Evolutionary conservation across 2,329 filamentous ascomycete genomes (phyloP).

Genomic region (Ophiostoma montium): DNA sequence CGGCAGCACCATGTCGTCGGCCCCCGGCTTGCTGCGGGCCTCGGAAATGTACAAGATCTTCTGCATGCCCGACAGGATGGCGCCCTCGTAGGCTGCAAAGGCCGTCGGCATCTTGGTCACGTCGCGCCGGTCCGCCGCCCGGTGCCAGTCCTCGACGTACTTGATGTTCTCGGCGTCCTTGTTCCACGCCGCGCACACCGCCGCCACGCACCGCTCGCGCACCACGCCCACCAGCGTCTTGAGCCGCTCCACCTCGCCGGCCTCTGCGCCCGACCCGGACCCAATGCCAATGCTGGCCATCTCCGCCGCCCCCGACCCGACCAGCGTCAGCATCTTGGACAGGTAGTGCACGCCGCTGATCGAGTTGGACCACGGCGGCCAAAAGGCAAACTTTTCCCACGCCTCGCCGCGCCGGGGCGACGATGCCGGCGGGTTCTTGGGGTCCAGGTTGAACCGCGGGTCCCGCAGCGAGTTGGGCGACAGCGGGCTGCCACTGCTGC

Average conservation of each 20-base stretch:
- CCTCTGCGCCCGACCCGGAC: slow-evolving; percentile 37
- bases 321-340: slow-evolving; percentile 62
- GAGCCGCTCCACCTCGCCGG: slow-evolving; percentile 53
- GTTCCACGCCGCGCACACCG: slow-evolving; percentile 83
- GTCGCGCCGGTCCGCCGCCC: slow-evolving; percentile 66
- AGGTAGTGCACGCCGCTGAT: slow-evolving; percentile 86
- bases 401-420: slow-evolving; percentile 67
- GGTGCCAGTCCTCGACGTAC: slow-evolving; percentile 84
- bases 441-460: slow-evolving; percentile 67
- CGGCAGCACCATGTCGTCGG: slow-evolving; percentile 65
- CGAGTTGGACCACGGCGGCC: slow-evolving; percentile 86
- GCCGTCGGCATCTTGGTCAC: slow-evolving; percentile 81
- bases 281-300: slow-evolving; percentile 56
- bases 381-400: slow-evolving; percentile 93
- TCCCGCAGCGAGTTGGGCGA: slow-evolving; percentile 33
- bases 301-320: slow-evolving; percentile 78
- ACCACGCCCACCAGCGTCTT: slow-evolving; percentile 61
- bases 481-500: neutral
- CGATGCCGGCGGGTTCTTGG: slow-evolving; percentile 59
- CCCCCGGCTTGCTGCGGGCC: slow-evolving; percentile 58
- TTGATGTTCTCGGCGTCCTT: slow-evolving; percentile 87
- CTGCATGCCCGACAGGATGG: slow-evolving; percentile 74
- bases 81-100: slow-evolving; percentile 74
- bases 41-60: slow-evolving; percentile 91
- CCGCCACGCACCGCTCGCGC: slow-evolving; percentile 72